These are phyloP conservation scores for Ambrosiella cleistominuta DNA, from an alignment of 2,329 filamentous ascomycete species.

Conservation along the genomic window DNA sequence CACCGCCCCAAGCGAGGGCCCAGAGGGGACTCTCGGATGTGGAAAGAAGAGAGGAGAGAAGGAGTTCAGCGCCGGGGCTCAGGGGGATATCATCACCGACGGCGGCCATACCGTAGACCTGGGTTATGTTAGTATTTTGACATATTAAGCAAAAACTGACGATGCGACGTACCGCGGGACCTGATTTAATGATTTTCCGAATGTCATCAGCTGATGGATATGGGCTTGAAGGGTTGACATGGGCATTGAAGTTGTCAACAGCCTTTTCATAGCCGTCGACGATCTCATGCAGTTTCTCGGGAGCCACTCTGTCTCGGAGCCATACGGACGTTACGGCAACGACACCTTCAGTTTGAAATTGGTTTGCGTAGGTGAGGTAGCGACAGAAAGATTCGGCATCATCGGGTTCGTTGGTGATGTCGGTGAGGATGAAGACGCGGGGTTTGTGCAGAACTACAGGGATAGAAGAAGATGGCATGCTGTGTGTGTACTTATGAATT, in stretches of 20 bases:
- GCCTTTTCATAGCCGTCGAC: conserved; percentile 26
- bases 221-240: conserved; percentile 26
- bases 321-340: conserved; percentile 29
- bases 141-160: too few species aligned
- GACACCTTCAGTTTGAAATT: conserved; percentile 28
- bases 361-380: conserved; percentile 28
- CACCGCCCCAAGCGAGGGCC: conserved; percentile 35
- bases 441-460: conserved; percentile 16
- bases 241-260: conserved; percentile 29
- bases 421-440: conserved; percentile 24
- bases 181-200: conserved; percentile 21
- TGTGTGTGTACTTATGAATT: too few species aligned
- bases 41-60: conserved; percentile 20
- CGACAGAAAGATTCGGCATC: conserved; percentile 28
- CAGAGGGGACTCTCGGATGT: conserved; percentile 26
- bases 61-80: conserved; percentile 25
- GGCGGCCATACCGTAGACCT: conserved; percentile 22
- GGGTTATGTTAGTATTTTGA: not conserved
- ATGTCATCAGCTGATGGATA: conserved; percentile 25
- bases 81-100: conserved; percentile 19
- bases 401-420: conserved; percentile 30
- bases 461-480: too few species aligned
- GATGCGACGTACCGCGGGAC: conserved; percentile 19
- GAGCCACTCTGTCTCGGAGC: conserved; percentile 24
- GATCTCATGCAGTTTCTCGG: conserved; percentile 27